These are phyloP conservation scores for Spergularia marina DNA, from an alignment of 148 eudicot species.

Conservation along the genomic window DNA sequence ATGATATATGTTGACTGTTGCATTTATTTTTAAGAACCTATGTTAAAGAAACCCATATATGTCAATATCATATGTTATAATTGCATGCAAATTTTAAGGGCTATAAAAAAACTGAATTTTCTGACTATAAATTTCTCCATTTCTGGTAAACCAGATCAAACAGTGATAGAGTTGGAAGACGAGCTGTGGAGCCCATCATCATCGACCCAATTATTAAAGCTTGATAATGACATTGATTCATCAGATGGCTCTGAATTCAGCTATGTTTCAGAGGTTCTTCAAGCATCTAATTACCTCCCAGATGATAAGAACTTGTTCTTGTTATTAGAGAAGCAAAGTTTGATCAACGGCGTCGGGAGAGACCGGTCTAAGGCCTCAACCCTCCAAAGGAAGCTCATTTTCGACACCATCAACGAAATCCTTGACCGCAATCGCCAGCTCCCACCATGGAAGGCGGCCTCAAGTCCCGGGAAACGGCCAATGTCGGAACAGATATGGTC, in stretches of 20 bases:
- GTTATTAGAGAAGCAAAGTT: conserved; percentile 62
- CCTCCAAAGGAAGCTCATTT: conserved; percentile 60
- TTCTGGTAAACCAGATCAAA: conserved; percentile 34
- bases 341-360: conserved; percentile 41
- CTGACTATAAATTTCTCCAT: conserved; percentile 16
- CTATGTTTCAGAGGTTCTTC: conserved; percentile 68
- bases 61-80: conserved; percentile 7
- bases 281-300: conserved; percentile 59
- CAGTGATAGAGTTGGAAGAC: conserved; percentile 55
- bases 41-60: conserved; percentile 14
- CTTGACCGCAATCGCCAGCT: conserved; percentile 45
- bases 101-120: conserved; percentile 8
- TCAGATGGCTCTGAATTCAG: conserved; percentile 49
- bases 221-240: conserved; percentile 28
- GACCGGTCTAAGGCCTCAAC: conserved; percentile 50
- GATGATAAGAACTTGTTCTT: conserved; percentile 53
- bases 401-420: conserved; percentile 58
- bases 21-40: conserved; percentile 9
- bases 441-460: conserved; percentile 67
- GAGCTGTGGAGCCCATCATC: conserved; percentile 68
- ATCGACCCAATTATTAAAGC: conserved; percentile 33
- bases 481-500: conserved; percentile 47
- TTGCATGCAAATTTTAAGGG: background rate
- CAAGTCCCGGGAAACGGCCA: conserved; percentile 15
- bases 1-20: conserved; percentile 3